phyloP scores from a whole-genome alignment of 345 rosid genomes.

The Corymbia maculata region DNA sequence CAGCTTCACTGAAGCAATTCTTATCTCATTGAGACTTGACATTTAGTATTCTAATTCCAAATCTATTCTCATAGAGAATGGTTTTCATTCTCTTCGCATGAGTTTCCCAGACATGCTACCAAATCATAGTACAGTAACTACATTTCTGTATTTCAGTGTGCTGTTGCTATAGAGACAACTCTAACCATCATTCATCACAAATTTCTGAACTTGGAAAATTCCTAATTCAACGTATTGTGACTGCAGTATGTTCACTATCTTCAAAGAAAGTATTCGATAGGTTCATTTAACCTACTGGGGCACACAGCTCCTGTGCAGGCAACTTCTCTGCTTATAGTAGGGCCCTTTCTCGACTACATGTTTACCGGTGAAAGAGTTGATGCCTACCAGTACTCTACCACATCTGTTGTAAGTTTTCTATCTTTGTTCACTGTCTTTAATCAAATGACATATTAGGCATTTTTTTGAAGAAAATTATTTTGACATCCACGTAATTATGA shows the following conservation, averaged over 20 bases:
- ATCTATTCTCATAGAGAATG: not conserved
- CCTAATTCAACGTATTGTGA: not conserved
- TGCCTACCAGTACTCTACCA: slow-evolving; percentile 42
- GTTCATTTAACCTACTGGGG: slow-evolving; percentile 87
- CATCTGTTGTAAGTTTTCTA: slow-evolving; percentile 49
- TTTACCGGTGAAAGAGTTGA: slow-evolving; percentile 72
- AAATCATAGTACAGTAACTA: not conserved
- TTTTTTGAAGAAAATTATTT: not conserved
- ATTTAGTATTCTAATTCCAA: not conserved
- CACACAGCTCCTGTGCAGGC: slow-evolving; percentile 99
- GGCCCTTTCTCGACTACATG: slow-evolving; percentile 91
- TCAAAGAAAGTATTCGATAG: slow-evolving; percentile 78
- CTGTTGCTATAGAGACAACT: not conserved
- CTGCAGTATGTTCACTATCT: slow-evolving; percentile 93
- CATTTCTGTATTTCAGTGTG: not conserved
- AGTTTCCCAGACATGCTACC: not conserved
- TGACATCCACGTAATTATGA: not conserved
- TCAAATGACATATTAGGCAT: not conserved
- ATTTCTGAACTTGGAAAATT: not conserved
- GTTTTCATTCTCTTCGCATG: not conserved
- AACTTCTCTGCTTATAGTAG: slow-evolving; percentile 63
- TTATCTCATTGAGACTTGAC: not conserved
- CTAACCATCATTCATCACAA: not conserved
- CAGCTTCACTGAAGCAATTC: not conserved
- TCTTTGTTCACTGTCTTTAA: not conserved